Evolutionary conservation across 2,329 filamentous ascomycete species (phyloP).

Genomic region (Falciphora oryzae): DNA sequence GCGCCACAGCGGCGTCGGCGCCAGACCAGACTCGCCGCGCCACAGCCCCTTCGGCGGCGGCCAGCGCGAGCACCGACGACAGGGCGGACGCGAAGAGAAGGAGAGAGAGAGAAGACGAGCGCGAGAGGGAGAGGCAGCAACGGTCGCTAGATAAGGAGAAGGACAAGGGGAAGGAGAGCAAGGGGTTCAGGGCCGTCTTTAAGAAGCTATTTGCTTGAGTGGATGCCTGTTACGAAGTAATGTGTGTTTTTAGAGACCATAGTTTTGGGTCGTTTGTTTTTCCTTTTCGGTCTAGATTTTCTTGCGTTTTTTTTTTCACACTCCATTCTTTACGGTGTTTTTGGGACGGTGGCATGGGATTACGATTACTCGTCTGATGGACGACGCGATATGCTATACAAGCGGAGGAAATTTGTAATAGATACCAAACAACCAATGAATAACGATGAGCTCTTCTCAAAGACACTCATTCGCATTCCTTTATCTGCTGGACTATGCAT

Average conservation of each 20-base stretch:
- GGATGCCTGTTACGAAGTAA: not conserved
- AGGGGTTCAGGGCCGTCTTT: conserved; percentile 15
- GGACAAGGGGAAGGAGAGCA: conserved; percentile 6
- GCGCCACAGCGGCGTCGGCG: not conserved
- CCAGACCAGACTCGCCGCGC: not conserved
- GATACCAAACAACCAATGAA: not conserved
- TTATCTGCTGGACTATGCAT: too few relatives aligned
- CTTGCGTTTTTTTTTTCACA: not conserved
- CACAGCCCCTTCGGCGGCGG: not conserved
- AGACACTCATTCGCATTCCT: too few relatives aligned
- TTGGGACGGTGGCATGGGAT: not conserved
- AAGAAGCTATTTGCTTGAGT: conserved; percentile 14
- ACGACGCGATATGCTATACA: not conserved
- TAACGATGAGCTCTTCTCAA: not conserved
- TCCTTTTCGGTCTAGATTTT: too few relatives aligned
- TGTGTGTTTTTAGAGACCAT: not conserved
- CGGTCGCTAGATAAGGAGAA: conserved; percentile 9
- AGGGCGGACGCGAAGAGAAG: not conserved
- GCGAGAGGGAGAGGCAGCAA: not conserved
- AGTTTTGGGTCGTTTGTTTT: not conserved
- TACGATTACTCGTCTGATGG: not conserved
- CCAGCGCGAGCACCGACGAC: not conserved
- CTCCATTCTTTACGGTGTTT: too few relatives aligned
- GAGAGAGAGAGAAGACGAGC: conserved; percentile 1
- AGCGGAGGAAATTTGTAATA: not conserved